Percentiles rank a stretch among this genome's conserved stretches.
phyloP scores from a whole-genome alignment of 345 rosid genomes.

The Eucalyptus marginata region DNA sequence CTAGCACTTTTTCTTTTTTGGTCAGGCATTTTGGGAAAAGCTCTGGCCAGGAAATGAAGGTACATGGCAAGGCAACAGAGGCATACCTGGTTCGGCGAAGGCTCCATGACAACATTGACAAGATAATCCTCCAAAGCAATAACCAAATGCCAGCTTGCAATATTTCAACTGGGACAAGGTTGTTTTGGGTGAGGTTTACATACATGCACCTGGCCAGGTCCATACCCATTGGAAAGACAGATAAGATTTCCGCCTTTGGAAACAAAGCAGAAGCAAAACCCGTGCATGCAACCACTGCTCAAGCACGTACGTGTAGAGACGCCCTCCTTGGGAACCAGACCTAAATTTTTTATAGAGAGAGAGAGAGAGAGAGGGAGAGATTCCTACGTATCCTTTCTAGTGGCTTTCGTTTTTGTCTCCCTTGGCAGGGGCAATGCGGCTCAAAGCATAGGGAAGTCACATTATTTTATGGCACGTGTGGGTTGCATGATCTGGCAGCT shows the following conservation, averaged over 20 bases:
- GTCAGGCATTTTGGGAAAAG: background rate
- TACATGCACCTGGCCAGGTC: background rate
- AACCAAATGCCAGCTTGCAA: background rate
- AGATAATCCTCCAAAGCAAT: background rate
- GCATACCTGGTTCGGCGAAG: background rate
- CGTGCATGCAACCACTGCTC: background rate
- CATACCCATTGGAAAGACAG: background rate
- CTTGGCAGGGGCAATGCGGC: background rate
- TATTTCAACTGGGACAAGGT: background rate
- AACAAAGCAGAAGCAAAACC: background rate
- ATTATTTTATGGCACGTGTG: background rate
- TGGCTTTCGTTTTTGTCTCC: background rate
- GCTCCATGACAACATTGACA: background rate
- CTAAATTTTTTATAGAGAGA: background rate
- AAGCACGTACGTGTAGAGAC: background rate
- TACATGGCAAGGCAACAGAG: background rate
- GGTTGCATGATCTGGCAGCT: background rate
- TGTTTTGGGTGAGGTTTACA: background rate
- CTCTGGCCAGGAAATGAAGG: background rate
- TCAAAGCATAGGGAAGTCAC: background rate
- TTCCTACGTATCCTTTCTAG: background rate
- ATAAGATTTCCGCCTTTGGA: background rate
- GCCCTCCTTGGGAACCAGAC: background rate
- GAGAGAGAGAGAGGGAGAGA: background rate
- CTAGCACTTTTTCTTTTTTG: background rate